Conservation (phyloP, 352 stramenopile genomes). For the Pythium dissotocum region DNA sequence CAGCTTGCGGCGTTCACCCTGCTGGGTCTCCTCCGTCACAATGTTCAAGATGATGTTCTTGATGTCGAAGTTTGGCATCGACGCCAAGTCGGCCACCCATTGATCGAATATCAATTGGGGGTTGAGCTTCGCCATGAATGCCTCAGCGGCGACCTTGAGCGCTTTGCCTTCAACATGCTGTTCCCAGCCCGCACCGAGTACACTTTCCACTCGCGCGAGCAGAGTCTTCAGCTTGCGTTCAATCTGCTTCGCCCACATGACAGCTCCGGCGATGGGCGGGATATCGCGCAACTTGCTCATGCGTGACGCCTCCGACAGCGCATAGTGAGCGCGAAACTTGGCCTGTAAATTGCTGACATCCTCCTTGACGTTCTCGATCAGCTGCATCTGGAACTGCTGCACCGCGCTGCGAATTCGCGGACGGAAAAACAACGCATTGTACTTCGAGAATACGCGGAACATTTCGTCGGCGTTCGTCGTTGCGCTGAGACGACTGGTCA, state of each 20-base stretch:
- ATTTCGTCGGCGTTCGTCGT: slow-evolving; percentile 95
- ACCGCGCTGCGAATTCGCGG: slow-evolving; percentile 94
- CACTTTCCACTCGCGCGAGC: slow-evolving; percentile 95
- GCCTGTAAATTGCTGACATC: slow-evolving; percentile 96
- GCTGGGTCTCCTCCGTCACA: slow-evolving; percentile 72
- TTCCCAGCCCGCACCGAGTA: slow-evolving; percentile 97
- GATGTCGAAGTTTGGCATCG: slow-evolving; percentile 90
- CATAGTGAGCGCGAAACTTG: slow-evolving; percentile 95
- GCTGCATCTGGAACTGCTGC: slow-evolving; percentile 98
- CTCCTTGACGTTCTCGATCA: slow-evolving; percentile 98
- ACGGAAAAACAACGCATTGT: slow-evolving; percentile 97
- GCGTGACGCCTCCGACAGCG: slow-evolving; percentile 93
- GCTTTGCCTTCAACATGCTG: slow-evolving; percentile 96
- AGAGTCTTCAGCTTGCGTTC: slow-evolving; percentile 98
- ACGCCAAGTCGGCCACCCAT: slow-evolving; percentile 93
- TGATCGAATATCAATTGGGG: slow-evolving; percentile 93
- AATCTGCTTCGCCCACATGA: slow-evolving; percentile 99
- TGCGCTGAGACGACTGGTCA: slow-evolving; percentile 85
- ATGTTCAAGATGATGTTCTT: slow-evolving; percentile 92
- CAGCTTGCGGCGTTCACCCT: slow-evolving; percentile 77
- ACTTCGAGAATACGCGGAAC: slow-evolving; percentile 97
- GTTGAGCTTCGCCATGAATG: slow-evolving; percentile 87
- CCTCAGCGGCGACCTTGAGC: slow-evolving; percentile 90
- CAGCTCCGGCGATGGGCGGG: slow-evolving; percentile 96
- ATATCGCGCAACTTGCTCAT: slow-evolving; percentile 97